Conservation (phyloP, 345 rosid genomes). For the Bretschneidera sinensis region DNA sequence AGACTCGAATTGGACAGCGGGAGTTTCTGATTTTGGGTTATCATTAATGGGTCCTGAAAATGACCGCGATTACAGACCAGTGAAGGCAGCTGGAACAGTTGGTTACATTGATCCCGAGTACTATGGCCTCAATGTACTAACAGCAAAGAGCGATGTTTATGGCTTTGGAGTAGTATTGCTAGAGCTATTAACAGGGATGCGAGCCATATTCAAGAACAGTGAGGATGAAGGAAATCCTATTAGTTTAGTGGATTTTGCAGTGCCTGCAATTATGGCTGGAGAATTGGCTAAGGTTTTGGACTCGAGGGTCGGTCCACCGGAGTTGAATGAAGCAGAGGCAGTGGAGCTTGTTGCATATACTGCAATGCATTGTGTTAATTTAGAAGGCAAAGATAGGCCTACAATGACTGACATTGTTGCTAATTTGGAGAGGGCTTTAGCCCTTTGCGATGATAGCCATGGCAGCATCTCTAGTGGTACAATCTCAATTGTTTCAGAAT, state of each 20-base stretch:
- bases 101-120: conserved; percentile 94
- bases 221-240: conserved; percentile 35
- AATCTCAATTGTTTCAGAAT: conserved; percentile 51
- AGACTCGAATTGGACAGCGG: conserved; percentile 65
- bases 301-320: conserved; percentile 51
- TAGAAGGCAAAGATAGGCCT: conserved; percentile 72
- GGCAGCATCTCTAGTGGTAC: conserved; percentile 69
- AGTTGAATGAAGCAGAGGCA: conserved; percentile 61
- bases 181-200: conserved; percentile 72
- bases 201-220: conserved; percentile 50
- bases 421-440: conserved; percentile 68
- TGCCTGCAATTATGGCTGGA: conserved; percentile 42
- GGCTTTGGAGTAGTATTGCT: conserved; percentile 82
- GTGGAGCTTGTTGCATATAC: conserved; percentile 75
- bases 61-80: conserved; percentile 39
- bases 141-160: conserved; percentile 84
- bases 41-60: conserved; percentile 61
- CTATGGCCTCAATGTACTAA: conserved; percentile 69
- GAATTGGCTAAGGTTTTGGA: conserved; percentile 56
- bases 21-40: conserved; percentile 86
- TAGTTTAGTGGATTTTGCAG: conserved; percentile 66
- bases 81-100: conserved; percentile 80
- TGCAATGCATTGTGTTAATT: conserved; percentile 72
- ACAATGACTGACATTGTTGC: conserved; percentile 55
- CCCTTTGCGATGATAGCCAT: conserved; percentile 60